Evolutionary conservation across 169 alveolate genomes (phyloP), one percentile per base, ranked within the genome.

Genomic region (Plasmodium inui): DNA sequence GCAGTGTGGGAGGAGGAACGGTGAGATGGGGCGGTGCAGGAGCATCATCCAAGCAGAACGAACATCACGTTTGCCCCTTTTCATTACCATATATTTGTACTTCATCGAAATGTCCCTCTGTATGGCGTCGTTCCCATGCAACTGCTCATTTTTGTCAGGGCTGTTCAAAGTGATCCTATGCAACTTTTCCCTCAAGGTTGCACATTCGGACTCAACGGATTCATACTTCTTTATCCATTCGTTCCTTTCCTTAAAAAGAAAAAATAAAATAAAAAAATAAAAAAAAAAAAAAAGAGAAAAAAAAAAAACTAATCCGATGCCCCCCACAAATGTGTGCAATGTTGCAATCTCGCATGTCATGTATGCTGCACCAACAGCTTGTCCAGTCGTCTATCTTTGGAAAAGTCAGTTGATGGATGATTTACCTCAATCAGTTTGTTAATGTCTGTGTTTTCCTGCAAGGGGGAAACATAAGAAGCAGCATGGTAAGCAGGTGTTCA

Each of bases 181-280:
- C 53, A 88, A 72, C 53, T 76, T 78, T 28, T 88, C 55, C 30
- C 72, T 79, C 39, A 88, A 34, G n/a, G 2, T 28, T 39, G 26
- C 30, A 80, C 82, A 57, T 39, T 88, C 94, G 46, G 53, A 78
- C 32, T 78, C 94, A 10, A 22, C 81, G 28, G 46, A 9, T 30
- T 88, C 80, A 61, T 78, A 88, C 73, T 88, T 88, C 50, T 88
- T 80, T 61, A 55, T 71, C 94, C 94, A 88, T n/a, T n/a, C 55
- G 30, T 88, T 81, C 74, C 88, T 78, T 88, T 88, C 94, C 94
- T 88, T 37, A 26, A 88, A 44, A 26, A 26, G 8, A 0, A 7
- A 19, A 26, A n/a, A n/a, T n/a, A 61, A 26, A 8, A 17, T 4
- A n/a, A n/a, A 4, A 57, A 57, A 57, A 0, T 17, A 57, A 57